phyloP scores from a whole-genome alignment of 2,329 filamentous ascomycete species.

The Fonsecaea pedrosoi region DNA sequence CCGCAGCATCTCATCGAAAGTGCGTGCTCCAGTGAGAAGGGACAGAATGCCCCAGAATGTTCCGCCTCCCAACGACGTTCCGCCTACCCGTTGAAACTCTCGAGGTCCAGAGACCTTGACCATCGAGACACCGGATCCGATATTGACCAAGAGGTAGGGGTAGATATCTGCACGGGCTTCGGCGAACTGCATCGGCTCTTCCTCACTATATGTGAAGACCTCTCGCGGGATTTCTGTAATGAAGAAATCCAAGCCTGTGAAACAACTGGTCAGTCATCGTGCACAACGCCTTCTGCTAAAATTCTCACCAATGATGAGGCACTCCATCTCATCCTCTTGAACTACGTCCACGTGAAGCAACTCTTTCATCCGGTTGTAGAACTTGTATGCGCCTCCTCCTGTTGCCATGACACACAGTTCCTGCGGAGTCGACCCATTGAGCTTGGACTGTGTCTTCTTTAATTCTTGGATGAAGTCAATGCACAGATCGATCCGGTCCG shows the following conservation, averaged over 20 bases:
- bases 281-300: neutral
- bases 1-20: constrained; percentile 97
- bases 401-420: constrained; percentile 94
- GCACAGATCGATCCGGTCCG: constrained; percentile 89
- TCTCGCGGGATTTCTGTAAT: constrained; percentile 97
- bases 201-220: constrained; percentile 89
- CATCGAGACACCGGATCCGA: constrained; percentile 95
- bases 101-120: constrained; percentile 93
- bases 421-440: constrained; percentile 73
- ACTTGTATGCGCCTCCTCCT: constrained; percentile 94
- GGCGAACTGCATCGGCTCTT: constrained; percentile 90
- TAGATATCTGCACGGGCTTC: constrained; percentile 82
- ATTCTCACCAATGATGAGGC: constrained; percentile 84
- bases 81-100: constrained; percentile 87
- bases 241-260: constrained; percentile 89
- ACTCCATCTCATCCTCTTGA: constrained; percentile 98
- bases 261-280: constrained; percentile 13
- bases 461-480: constrained; percentile 88
- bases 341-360: constrained; percentile 80
- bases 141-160: constrained; percentile 96
- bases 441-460: constrained; percentile 77
- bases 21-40: constrained; percentile 87
- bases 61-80: constrained; percentile 93
- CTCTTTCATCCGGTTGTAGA: constrained; percentile 87
- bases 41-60: constrained; percentile 95